These are phyloP conservation scores for Fusarium setosum DNA, from an alignment of 2,329 filamentous ascomycete species.

Conservation along the genomic window DNA sequence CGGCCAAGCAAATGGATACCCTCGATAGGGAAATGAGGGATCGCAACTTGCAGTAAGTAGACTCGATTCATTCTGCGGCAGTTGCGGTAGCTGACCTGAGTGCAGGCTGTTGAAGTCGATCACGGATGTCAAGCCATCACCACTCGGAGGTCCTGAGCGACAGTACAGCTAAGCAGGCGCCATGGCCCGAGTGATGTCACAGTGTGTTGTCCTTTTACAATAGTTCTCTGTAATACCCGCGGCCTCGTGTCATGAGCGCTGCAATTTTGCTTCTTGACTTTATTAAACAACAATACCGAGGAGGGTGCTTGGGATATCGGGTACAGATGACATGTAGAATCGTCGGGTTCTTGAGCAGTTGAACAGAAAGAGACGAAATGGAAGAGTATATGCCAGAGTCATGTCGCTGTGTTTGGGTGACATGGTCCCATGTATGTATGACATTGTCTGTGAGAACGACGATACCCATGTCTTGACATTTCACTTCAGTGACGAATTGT, in stretches of 20 bases:
- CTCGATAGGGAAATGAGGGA: conserved; percentile 68
- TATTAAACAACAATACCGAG: conserved; percentile 24
- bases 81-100: conserved; percentile 9
- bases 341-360: background rate
- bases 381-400: background rate
- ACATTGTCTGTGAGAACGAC: conserved; percentile 30
- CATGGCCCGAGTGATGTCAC: conserved; percentile 13
- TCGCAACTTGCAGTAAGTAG: conserved; percentile 61
- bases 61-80: conserved; percentile 25
- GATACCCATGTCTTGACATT: conserved; percentile 22
- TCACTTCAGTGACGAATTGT: background rate
- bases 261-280: conserved; percentile 38
- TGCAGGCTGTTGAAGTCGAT: conserved; percentile 42
- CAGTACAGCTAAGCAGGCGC: conserved; percentile 29
- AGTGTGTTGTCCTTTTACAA: conserved; percentile 29
- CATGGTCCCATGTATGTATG: conserved; percentile 20
- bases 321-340: conserved; percentile 1
- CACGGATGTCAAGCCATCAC: conserved; percentile 39
- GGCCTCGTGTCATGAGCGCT: conserved; percentile 26
- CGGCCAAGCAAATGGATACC: conserved; percentile 62
- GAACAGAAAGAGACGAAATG: conserved; percentile 14
- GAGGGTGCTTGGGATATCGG: conserved; percentile 23
- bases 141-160: conserved; percentile 26
- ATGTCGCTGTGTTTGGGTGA: conserved; percentile 9
- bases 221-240: conserved; percentile 45